A percentile compares a stretch with the other conserved stretches of the same genome.
These are phyloP conservation scores for Heracleum sosnowskyi DNA, from an alignment of 129 eudicot genomes.

Conservation along the genomic window DNA sequence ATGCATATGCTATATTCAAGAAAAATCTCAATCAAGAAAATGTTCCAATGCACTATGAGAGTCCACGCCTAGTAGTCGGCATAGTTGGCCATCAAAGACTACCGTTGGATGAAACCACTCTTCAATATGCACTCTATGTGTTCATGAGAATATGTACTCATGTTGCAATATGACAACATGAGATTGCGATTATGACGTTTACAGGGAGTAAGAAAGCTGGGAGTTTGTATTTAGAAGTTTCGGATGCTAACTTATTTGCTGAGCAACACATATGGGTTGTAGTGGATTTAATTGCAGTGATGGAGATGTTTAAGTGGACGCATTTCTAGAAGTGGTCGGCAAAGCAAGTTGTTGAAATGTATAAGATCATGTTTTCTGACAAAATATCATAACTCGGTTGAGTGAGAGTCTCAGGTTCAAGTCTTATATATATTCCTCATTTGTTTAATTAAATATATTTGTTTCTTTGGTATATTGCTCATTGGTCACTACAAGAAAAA, in stretches of 20 bases:
- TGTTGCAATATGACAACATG: constrained; percentile 60
- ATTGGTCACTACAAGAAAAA: no score
- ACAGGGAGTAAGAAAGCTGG: constrained; percentile 46
- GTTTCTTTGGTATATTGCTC: no score
- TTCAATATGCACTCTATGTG: constrained; percentile 46
- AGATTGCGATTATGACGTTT: constrained; percentile 43
- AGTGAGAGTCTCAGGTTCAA: no score
- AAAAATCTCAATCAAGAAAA: constrained; percentile 52
- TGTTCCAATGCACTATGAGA: constrained; percentile 42
- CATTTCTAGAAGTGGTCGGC: constrained; percentile 68
- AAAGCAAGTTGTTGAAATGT: no score
- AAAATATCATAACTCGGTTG: no score
- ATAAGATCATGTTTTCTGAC: no score
- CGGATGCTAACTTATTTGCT: constrained; percentile 77
- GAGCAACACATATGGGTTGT: constrained; percentile 93
- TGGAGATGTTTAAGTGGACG: constrained; percentile 89
- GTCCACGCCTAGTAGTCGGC: constrained; percentile 56
- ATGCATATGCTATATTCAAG: no score
- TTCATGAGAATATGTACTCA: no score
- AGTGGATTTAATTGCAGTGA: constrained; percentile 55
- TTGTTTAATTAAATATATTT: no score
- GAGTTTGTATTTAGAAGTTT: constrained; percentile 50
- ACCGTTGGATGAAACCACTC: no score
- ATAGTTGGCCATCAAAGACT: no score
- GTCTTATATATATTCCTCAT: no score